Percentiles rank a stretch among this genome's conserved stretches.
Evolutionary conservation across 2,329 filamentous ascomycete genomes (phyloP).

Genomic region (Penicillium sp.): DNA sequence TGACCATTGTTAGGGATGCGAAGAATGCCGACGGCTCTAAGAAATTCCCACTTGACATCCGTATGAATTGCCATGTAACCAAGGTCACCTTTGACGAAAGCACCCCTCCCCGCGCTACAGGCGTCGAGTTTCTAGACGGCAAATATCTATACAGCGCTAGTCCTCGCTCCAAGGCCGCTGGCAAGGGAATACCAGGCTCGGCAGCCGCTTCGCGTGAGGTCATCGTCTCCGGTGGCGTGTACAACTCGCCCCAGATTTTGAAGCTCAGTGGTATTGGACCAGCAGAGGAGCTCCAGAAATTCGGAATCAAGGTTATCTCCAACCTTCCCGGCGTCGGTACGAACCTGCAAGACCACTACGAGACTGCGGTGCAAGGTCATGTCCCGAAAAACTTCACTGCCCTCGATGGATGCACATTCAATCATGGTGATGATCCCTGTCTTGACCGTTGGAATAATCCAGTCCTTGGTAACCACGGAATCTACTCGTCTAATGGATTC

Average conservation of each 20-base stretch:
- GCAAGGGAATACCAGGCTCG: constrained; percentile 40
- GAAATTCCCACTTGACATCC: constrained; percentile 58
- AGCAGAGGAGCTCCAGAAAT: constrained; percentile 50
- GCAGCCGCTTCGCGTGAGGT: constrained; percentile 48
- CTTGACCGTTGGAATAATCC: constrained; percentile 46
- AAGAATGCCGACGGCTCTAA: constrained; percentile 26
- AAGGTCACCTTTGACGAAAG: constrained; percentile 47
- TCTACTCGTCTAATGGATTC: constrained; percentile 54
- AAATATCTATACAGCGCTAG: constrained; percentile 50
- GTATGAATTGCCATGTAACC: constrained; percentile 50
- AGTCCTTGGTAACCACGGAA: constrained; percentile 38
- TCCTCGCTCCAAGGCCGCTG: constrained; percentile 32
- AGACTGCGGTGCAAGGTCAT: constrained; percentile 26
- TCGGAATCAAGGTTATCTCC: constrained; percentile 55
- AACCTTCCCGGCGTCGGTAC: constrained; percentile 64
- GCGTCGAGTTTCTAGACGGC: constrained; percentile 53
- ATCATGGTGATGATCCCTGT: constrained; percentile 41
- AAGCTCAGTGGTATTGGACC: constrained; percentile 66
- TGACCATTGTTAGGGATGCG: constrained; percentile 29
- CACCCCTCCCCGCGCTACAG: constrained; percentile 45
- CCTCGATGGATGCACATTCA: constrained; percentile 37
- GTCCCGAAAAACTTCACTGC: constrained; percentile 45
- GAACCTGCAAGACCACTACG: constrained; percentile 61
- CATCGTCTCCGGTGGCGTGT: constrained; percentile 55
- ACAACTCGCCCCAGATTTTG: constrained; percentile 65